Evolutionary conservation across 306 rosid genomes (phyloP).

Genomic region (Myrica gale): DNA sequence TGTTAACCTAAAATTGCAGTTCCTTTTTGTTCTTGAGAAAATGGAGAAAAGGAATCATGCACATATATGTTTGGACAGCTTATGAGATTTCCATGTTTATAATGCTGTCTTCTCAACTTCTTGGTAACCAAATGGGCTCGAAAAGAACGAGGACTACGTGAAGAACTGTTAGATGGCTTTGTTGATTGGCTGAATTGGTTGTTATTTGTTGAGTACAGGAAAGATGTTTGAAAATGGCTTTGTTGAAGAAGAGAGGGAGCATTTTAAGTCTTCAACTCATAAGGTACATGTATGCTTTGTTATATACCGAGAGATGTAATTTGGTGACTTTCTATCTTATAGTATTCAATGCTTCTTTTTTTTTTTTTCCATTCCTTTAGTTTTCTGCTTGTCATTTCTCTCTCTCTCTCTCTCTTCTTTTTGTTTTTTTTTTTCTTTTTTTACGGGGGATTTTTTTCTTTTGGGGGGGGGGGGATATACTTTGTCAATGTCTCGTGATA

Average conservation of each 20-base stretch:
- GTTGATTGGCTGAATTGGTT: not conserved
- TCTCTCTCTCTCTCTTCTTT: not conserved
- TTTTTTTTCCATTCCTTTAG: not conserved
- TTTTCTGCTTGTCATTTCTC: not conserved
- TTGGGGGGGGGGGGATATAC: not conserved
- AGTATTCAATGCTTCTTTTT: not conserved
- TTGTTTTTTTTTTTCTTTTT: not conserved
- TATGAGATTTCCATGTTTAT: not conserved
- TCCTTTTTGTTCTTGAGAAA: not conserved
- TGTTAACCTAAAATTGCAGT: not conserved
- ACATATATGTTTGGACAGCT: not conserved
- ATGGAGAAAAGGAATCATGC: not conserved
- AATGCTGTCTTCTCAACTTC: not conserved
- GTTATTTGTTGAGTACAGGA: constrained; percentile 29
- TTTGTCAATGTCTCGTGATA: not conserved
- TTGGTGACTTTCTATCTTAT: not conserved
- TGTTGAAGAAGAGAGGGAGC: constrained; percentile 30
- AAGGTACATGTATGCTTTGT: constrained; percentile 39
- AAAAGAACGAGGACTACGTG: not conserved
- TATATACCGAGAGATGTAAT: not conserved
- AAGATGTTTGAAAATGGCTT: constrained; percentile 28
- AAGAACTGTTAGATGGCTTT: not conserved
- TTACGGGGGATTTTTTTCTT: not conserved
- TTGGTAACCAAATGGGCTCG: too few species aligned
- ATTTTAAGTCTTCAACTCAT: constrained; percentile 23